Evolutionary conservation across 2,329 filamentous ascomycete genomes (phyloP), one percentile per base, ranked within the genome.

Genomic region (Ustulina deusta): DNA sequence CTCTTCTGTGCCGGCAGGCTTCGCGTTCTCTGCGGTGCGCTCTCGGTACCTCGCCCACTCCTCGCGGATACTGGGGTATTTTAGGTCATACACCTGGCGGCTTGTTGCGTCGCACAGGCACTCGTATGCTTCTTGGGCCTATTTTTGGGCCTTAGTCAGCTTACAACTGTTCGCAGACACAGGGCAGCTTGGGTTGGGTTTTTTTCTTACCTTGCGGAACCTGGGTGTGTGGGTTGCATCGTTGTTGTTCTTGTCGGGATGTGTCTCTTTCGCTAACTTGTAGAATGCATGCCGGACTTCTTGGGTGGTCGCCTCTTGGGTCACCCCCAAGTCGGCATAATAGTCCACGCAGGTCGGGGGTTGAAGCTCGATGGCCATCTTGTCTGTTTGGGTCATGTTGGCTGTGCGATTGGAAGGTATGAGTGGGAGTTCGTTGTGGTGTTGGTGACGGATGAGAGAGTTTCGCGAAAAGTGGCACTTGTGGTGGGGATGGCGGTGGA

Each of bases 191-290:
- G 9, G 17, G n/a, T n/a, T n/a, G n/a, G 20, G n/a, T 54, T 20
- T 1, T n/a, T 3, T 36, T 5, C 36, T 29, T 56, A 66, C 63
- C 42, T 66, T 66, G 44, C 63, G 58, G 20, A 66, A 66, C 3
- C 7, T 38, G 25, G 63, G 52, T 3, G 58, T 46, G 22, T 58
- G 34, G 4, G 36, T 46, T 1, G 42, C 27, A 1, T 52, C 25
- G 11, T 54, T 51, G 11, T 13, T 17, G 9, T 44, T 62, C 58
- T 66, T 66, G 58, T 66, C 63, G 1, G 58, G 63, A 2, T 66
- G 63, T 25, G 63, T 66, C 7, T 60, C 57, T n/a, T 36, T 25
- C 1, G 63, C 63, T 22, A 62, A n/a, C n/a, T n/a, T 57, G 3
- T 13, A 44, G 44, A 51, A 62, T 15, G 63, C 63, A 6, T 51